These are phyloP conservation scores for Kingdonia uniflora DNA, from an alignment of 164 flowering plant genomes.

Conservation along the genomic window DNA sequence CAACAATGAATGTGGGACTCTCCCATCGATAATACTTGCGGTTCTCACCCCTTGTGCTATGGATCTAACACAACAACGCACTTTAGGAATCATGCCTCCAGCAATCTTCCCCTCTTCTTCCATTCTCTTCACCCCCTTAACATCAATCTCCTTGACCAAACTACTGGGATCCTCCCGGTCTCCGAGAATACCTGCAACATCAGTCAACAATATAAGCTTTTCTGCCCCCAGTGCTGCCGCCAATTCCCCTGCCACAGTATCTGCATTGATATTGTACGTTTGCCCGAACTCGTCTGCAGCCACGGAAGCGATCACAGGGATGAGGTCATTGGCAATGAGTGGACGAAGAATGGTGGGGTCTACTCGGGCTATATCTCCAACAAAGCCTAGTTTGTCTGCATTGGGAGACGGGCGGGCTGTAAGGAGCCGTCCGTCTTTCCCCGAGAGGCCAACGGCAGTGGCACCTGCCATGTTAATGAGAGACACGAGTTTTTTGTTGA, in stretches of 20 bases:
- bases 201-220: slow-evolving; percentile 81
- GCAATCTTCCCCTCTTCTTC: slow-evolving; percentile 65
- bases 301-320: slow-evolving; percentile 88
- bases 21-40: slow-evolving; percentile 83
- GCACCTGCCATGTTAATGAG: slow-evolving; percentile 81
- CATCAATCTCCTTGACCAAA: slow-evolving; percentile 73
- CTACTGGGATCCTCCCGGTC: slow-evolving; percentile 49
- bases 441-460: slow-evolving; percentile 77
- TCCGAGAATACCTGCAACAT: slow-evolving; percentile 71
- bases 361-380: slow-evolving; percentile 74
- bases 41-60: slow-evolving; percentile 85
- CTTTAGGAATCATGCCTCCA: slow-evolving; percentile 97
- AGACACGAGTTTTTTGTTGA: slow-evolving; percentile 69
- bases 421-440: slow-evolving; percentile 72
- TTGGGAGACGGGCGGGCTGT: slow-evolving; percentile 63
- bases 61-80: slow-evolving; percentile 69
- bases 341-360: slow-evolving; percentile 55
- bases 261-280: slow-evolving; percentile 81
- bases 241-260: slow-evolving; percentile 85
- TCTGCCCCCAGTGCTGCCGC: slow-evolving; percentile 93
- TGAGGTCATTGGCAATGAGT: slow-evolving; percentile 35
- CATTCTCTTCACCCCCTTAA: slow-evolving; percentile 76
- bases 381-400: slow-evolving; percentile 63
- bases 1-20: slow-evolving; percentile 70
- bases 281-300: slow-evolving; percentile 78